Evolutionary conservation across 768 basidiomycete species (phyloP).

Genomic region (Leccinellum rugosiceps): DNA sequence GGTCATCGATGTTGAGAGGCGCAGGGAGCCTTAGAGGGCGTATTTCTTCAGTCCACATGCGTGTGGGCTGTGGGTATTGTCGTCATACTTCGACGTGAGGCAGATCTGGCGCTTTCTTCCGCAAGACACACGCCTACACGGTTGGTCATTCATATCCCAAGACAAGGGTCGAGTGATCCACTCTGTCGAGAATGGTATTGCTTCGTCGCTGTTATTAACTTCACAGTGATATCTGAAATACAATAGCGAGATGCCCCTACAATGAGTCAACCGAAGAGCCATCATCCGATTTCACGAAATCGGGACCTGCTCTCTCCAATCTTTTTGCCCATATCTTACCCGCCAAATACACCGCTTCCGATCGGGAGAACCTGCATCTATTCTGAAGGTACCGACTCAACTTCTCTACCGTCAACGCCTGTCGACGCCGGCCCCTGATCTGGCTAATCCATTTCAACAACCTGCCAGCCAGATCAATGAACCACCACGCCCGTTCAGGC

Average conservation of each 20-base stretch:
- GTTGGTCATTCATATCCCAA: conserved; percentile 10
- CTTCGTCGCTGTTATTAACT: not conserved
- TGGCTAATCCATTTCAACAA: conserved; percentile 20
- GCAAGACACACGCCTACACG: conserved; percentile 1
- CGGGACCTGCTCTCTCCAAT: conserved; percentile 17
- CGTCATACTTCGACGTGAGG: conserved; percentile 9
- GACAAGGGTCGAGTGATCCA: conserved; percentile 5
- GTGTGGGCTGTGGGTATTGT: conserved; percentile 15
- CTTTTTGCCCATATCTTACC: conserved; percentile 23
- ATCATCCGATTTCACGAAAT: conserved; percentile 24
- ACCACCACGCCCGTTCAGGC: conserved; percentile 23
- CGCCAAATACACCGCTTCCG: conserved; percentile 23
- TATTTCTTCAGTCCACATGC: not conserved
- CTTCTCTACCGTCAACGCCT: conserved; percentile 16
- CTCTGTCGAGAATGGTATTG: conserved; percentile 3
- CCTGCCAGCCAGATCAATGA: conserved; percentile 21
- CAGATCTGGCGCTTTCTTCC: not conserved
- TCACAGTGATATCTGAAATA: conserved; percentile 10
- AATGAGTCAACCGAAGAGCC: conserved; percentile 10
- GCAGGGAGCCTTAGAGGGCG: not conserved
- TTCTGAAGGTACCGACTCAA: conserved; percentile 23
- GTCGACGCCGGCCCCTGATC: conserved; percentile 8
- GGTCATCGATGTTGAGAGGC: not conserved
- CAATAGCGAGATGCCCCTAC: not conserved
- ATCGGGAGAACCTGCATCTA: conserved; percentile 19